Percentiles rank a stretch among this genome's conserved stretches.
Evolutionary conservation across 164 flowering plant species (phyloP).

Genomic region (Kalanchoe fedtschenkoi): DNA sequence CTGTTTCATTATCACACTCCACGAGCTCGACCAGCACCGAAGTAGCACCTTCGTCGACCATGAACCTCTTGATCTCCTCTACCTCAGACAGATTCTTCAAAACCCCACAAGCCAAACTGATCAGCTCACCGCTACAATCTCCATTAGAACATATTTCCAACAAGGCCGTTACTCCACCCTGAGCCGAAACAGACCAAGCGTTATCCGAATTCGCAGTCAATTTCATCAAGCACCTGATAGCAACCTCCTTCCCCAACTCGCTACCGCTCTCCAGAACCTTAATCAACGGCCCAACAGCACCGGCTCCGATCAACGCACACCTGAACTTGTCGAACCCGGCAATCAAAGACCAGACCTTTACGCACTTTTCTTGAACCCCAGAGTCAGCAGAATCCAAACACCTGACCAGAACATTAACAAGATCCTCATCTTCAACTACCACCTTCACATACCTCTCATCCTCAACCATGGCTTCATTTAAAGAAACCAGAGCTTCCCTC

Average conservation of each 20-base stretch:
- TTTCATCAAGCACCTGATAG: constrained; percentile 43
- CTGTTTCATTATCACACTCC: constrained; percentile 36
- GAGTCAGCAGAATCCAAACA: constrained; percentile 40
- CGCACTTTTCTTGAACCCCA: constrained; percentile 49
- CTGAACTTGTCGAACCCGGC: constrained; percentile 37
- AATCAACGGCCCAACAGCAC: constrained; percentile 57
- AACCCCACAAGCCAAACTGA: constrained; percentile 50
- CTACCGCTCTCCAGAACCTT: constrained; percentile 52
- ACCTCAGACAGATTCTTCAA: constrained; percentile 70
- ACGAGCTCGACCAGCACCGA: constrained; percentile 33
- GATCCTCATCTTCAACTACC: constrained; percentile 36
- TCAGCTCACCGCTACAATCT: constrained; percentile 24
- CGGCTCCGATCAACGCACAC: constrained; percentile 35
- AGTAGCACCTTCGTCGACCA: constrained; percentile 70
- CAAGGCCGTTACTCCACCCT: constrained; percentile 77
- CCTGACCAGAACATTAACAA: constrained; percentile 29
- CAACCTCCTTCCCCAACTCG: constrained; percentile 26
- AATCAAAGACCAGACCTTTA: constrained; percentile 30
- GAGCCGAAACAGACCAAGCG: constrained; percentile 86
- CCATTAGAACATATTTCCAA: constrained; percentile 38
- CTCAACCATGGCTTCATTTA: constrained; percentile 46
- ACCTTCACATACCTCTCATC: constrained; percentile 61
- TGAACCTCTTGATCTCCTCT: constrained; percentile 76
- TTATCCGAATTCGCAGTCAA: constrained; percentile 73
- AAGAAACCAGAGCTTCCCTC: constrained; percentile 40